Evolutionary conservation across 2,329 filamentous ascomycete genomes (phyloP), one percentile per base, ranked within the genome.

Genomic region (Fusarium camptoceras): DNA sequence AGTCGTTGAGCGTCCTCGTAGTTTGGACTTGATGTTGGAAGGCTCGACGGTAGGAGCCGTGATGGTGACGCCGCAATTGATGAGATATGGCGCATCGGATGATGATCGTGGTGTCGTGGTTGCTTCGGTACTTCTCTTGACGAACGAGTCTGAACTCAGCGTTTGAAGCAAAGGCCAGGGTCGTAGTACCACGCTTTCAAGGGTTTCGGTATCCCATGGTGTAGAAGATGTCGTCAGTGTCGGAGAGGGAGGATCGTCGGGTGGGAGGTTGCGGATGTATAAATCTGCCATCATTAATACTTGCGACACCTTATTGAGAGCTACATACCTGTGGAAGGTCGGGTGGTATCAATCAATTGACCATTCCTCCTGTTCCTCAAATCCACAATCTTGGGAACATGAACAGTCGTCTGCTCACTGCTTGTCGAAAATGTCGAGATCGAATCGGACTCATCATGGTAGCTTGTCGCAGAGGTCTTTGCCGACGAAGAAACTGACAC

Each of bases 51-150:
- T n/a, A 3, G 9, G 34, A 10, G 69, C 69, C 14, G 61, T 57
- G 16, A 70, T 70, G 5, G 61, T 70, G 8, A 72, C 69, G 14
- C 70, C 65, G 6, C 69, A 72, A 3, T 51, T 67, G 12, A 72
- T 43, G 22, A 67, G 49, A n/a, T 41, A 55, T 0, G 55, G 44
- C 2, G 34, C 24, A 6, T 72, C 69, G 11, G 24, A 20, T 2
- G 47, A 27, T 14, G 60, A 70, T 11, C 69, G 65, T 1, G 41
- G 20, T 16, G 48, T 49, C 6, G 55, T 63, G 1, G 61, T 72
- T 5, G 68, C 55, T 41, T 72, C 65, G 5, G 69, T 72, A n/a
- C 69, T 72, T 22, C 69, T 56, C 1, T 62, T 62, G 15, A 72
- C 14, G 30, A 70, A 72, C 0, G 69, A 72, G 8, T 68, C 69